phyloP scores from a whole-genome alignment of 2,329 filamentous ascomycete genomes.

The Fusarium foetens region DNA sequence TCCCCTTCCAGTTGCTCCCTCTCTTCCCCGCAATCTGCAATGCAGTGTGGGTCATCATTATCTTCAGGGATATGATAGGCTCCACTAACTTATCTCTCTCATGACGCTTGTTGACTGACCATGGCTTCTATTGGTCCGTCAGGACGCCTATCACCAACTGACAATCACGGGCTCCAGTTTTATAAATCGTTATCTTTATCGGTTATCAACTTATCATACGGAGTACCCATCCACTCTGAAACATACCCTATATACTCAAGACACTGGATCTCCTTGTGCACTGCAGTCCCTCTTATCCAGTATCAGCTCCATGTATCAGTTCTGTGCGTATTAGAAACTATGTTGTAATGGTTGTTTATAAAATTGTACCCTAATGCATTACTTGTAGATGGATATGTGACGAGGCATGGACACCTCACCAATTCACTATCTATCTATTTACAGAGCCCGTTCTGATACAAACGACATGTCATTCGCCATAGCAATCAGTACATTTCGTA shows the following conservation, averaged over 20 bases:
- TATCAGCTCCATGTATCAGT: neutral
- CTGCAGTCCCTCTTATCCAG: neutral
- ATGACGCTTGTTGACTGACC: neutral
- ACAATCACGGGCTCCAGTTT: neutral
- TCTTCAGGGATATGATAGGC: neutral
- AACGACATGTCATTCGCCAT: rapidly evolving
- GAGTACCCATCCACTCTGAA: neutral
- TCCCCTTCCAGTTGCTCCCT: neutral
- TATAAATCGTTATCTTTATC: neutral
- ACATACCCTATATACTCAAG: neutral
- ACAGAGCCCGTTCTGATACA: rapidly evolving
- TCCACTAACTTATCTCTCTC: neutral
- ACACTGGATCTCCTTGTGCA: too few species aligned
- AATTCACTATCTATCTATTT: neutral
- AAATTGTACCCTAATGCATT: neutral
- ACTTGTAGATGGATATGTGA: neutral
- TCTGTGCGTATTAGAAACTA: neutral
- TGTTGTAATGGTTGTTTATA: neutral
- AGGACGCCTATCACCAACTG: neutral
- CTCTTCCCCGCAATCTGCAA: neutral
- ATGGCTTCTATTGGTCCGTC: neutral
- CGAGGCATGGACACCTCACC: neutral
- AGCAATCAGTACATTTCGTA: constrained; percentile 55
- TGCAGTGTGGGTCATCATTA: neutral
- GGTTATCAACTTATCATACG: neutral